These are phyloP conservation scores for Xylariaceae sp. DNA, from an alignment of 2,329 filamentous ascomycete genomes.

Conservation along the genomic window DNA sequence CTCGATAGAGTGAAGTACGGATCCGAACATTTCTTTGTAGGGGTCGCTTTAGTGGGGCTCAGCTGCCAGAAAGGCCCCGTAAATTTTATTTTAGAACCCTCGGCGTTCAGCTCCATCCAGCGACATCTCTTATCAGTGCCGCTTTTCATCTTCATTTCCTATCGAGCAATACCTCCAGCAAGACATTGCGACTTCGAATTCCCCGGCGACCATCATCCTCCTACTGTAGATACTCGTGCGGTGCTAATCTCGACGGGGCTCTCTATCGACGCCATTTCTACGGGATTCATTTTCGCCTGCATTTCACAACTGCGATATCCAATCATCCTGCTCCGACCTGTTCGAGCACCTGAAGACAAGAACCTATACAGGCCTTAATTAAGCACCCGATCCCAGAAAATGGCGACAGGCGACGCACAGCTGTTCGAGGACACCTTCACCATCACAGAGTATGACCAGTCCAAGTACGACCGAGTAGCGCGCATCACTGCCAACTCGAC, in stretches of 20 bases:
- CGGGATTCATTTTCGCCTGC: background rate
- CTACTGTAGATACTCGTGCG: background rate
- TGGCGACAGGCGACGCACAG: slow-evolving; percentile 72
- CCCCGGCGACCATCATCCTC: background rate
- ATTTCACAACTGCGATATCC: background rate
- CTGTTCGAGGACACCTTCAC: slow-evolving; percentile 93
- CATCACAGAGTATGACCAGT: slow-evolving; percentile 71
- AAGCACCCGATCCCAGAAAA: slow-evolving; percentile 23
- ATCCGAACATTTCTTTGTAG: background rate
- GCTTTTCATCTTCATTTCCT: background rate
- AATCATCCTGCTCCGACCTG: background rate
- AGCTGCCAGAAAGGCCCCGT: slow-evolving; percentile 23
- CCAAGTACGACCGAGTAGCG: slow-evolving; percentile 93
- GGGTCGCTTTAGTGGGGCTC: slow-evolving; percentile 18
- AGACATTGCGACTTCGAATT: background rate
- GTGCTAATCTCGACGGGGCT: background rate
- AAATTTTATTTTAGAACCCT: slow-evolving; percentile 21
- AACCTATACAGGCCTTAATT: background rate
- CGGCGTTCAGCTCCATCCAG: slow-evolving; percentile 26
- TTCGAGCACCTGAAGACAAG: background rate
- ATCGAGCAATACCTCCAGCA: background rate
- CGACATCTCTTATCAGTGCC: background rate
- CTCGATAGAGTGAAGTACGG: too few relatives aligned
- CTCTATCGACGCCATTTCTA: background rate
- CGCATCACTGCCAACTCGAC: slow-evolving; percentile 74